Evolutionary conservation across 1,139 yeast genomes (phyloP), one percentile per base, ranked within the genome.

Genomic region (Geotrichum klebahnii): DNA sequence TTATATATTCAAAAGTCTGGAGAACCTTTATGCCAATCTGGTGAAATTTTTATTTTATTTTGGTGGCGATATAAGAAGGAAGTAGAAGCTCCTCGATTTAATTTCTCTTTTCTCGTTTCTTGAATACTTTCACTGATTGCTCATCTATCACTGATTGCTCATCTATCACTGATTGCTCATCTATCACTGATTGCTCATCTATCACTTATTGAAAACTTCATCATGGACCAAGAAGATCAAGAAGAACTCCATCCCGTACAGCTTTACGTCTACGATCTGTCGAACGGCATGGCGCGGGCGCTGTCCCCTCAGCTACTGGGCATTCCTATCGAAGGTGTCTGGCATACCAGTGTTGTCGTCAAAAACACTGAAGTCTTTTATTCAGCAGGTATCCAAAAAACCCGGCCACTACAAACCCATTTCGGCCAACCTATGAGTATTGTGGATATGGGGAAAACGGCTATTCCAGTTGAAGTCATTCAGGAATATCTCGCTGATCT

Each of bases 211-310:
- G n/a, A 26, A 26, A 26, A 6, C 10, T 6, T 10, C 5, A 26
- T 26, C 9, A 26, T 32, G 3, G 19, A 38, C 6, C 10, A 12
- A 19, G n/a, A 29, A 29, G 45, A 31, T 2, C 31, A 32, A 22
- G 48, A 44, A 19, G 20, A 20, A 17, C 38, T 50, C 8, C 57
- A 54, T 49, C 61, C 64, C 3, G 82, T 81, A 1, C 70, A 79
- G 58, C 77, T 82, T 1, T 80, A 81, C 59, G 84, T 82, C 9
- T 82, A 82, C 59, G 89, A 82, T 57, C 71, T 82, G 17, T 79
- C 86, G 1, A 66, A 66, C 24, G 79, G 79, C 0, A 54, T 73
- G 55, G 76, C 77, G 2, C 56, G 60, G 23, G 51, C 57, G 6
- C 55, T 65, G 46, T 63, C 65, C 3, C 63, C 59, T 34, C 59